Evolutionary conservation across 345 rosid species (phyloP).

Genomic region (Chamaenerion angustifolium): DNA sequence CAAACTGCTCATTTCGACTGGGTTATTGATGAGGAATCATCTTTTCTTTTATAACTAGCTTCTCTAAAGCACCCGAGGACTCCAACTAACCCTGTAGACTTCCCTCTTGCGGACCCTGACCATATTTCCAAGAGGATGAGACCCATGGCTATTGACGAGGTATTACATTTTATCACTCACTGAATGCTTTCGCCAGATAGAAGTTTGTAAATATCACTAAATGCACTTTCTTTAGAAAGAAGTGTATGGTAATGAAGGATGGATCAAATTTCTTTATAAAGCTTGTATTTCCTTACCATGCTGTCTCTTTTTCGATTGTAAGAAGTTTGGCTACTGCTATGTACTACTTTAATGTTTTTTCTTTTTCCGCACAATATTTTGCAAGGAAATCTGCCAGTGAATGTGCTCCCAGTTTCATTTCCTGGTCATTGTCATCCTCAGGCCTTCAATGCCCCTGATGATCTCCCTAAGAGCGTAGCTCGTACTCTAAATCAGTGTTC

Average conservation of each 20-base stretch:
- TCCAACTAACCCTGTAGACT: constrained; percentile 16
- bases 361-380: background rate
- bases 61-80: constrained; percentile 14
- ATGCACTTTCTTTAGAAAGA: no score
- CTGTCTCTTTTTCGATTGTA: no score
- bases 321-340: no score
- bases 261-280: no score
- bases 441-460: constrained; percentile 14
- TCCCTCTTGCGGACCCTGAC: constrained; percentile 17
- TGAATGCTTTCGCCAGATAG: no score
- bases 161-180: no score
- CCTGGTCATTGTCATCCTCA: constrained; percentile 23
- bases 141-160: constrained; percentile 12
- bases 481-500: constrained; percentile 16
- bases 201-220: no score
- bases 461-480: constrained; percentile 17
- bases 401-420: no score
- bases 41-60: background rate
- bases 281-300: no score
- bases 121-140: constrained; percentile 17
- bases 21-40: background rate
- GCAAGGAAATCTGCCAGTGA: constrained; percentile 22
- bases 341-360: background rate
- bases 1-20: no score
- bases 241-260: no score